These are phyloP conservation scores for Ceratobasidium sp. DNA, from an alignment of 1,284 basidiomycete genomes.

Conservation along the genomic window DNA sequence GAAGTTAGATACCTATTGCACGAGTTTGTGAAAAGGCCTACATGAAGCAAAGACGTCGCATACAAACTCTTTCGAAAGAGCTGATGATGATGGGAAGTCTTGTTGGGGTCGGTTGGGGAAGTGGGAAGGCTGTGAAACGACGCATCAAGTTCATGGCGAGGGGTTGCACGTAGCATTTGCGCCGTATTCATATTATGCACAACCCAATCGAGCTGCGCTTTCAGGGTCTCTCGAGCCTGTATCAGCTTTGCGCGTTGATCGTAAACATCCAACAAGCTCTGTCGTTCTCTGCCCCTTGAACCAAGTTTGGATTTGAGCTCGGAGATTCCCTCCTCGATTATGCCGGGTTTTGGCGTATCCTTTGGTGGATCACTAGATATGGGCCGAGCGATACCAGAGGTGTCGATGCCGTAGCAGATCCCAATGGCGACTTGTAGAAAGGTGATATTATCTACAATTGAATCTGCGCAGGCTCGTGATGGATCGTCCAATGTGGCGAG, in stretches of 20 bases:
- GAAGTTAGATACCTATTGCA: not conserved
- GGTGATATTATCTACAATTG: constrained; percentile 17
- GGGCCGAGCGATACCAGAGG: not conserved
- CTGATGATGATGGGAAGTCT: constrained; percentile 26
- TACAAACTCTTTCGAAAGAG: constrained; percentile 40
- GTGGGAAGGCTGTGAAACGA: not conserved
- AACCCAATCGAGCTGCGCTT: constrained; percentile 17
- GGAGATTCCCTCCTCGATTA: not conserved
- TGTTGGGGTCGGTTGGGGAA: not conserved
- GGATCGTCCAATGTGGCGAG: constrained; percentile 31
- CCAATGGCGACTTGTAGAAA: constrained; percentile 27
- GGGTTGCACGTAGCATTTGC: constrained; percentile 20
- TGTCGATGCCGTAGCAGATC: constrained; percentile 21
- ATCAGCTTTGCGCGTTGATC: constrained; percentile 2
- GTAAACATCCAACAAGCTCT: constrained; percentile 6
- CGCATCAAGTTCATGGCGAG: not conserved
- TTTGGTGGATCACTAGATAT: not conserved
- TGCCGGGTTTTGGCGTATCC: not conserved
- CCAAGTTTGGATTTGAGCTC: not conserved
- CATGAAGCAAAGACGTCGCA: constrained; percentile 34
- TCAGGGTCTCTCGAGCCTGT: not conserved
- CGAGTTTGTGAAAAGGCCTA: not conserved
- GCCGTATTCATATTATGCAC: constrained; percentile 34
- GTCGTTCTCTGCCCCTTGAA: not conserved
- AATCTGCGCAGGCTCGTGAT: constrained; percentile 13